Conservation (phyloP, 1,284 basidiomycete species). For the Irpex lacteus region DNA sequence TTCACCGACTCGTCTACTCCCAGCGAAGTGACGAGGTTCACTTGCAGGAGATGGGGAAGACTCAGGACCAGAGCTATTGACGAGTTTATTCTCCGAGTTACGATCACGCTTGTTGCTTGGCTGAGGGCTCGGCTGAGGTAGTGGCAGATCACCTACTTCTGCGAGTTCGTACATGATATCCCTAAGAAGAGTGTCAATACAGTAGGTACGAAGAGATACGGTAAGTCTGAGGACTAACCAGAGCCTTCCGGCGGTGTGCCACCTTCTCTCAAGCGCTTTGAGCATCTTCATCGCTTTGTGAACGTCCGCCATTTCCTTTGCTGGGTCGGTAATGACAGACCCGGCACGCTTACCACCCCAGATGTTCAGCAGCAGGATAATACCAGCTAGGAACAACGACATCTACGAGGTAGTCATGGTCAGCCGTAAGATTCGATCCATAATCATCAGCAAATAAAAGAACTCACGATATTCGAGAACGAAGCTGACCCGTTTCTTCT, state of each 20-base stretch:
- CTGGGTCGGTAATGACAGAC: constrained; percentile 43
- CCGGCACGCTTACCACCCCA: constrained; percentile 71
- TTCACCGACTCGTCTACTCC: not conserved
- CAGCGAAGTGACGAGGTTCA: not conserved
- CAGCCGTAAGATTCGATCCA: not conserved
- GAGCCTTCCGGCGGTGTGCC: constrained; percentile 45
- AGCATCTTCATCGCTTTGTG: constrained; percentile 67
- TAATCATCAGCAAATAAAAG: not conserved
- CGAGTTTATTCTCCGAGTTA: constrained; percentile 44
- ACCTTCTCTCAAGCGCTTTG: constrained; percentile 47
- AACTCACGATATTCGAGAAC: constrained; percentile 24
- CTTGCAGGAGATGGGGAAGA: not conserved
- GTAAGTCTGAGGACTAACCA: constrained; percentile 29
- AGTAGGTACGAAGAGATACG: not conserved
- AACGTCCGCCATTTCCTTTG: constrained; percentile 68
- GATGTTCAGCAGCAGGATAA: constrained; percentile 71
- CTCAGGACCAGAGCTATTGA: not conserved
- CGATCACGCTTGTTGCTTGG: constrained; percentile 59
- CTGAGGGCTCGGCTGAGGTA: constrained; percentile 48
- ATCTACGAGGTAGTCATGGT: constrained; percentile 24
- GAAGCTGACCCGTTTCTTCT: constrained; percentile 23
- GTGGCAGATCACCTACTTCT: constrained; percentile 61
- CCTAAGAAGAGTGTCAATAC: constrained; percentile 31
- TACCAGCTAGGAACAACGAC: constrained; percentile 58
- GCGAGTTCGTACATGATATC: constrained; percentile 70